Evolutionary conservation across 2,329 filamentous ascomycete species (phyloP).

Genomic region (Alternaria novae-zelandiae): DNA sequence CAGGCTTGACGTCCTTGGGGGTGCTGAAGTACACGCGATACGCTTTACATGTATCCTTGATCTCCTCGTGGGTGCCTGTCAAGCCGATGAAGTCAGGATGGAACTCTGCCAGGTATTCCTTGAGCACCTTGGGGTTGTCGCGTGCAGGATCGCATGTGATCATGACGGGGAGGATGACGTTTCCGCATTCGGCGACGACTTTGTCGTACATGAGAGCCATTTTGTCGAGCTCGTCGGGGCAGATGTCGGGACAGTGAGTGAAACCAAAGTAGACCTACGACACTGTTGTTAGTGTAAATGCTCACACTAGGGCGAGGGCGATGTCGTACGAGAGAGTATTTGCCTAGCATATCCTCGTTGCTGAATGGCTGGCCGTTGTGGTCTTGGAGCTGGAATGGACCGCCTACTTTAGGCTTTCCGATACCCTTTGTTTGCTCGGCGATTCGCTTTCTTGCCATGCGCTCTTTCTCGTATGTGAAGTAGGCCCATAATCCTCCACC

Average conservation of each 20-base stretch:
- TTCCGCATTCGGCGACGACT: slow-evolving; percentile 57
- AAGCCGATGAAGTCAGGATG: slow-evolving; percentile 85
- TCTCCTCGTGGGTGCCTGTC: slow-evolving; percentile 91
- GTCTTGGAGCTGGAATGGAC: slow-evolving; percentile 81
- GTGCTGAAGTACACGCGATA: slow-evolving; percentile 98
- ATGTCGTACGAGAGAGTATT: slow-evolving; percentile 74
- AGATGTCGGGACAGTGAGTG: slow-evolving; percentile 97
- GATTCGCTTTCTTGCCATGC: slow-evolving; percentile 86
- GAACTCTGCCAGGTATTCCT: slow-evolving; percentile 88
- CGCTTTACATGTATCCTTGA: slow-evolving; percentile 92
- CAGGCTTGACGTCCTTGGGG: slow-evolving; percentile 83
- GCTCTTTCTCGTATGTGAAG: slow-evolving; percentile 90
- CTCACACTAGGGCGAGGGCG: not conserved
- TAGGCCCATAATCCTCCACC: slow-evolving; percentile 83
- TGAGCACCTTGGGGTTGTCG: slow-evolving; percentile 83
- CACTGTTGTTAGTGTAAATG: slow-evolving; percentile 4
- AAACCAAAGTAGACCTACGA: slow-evolving; percentile 94
- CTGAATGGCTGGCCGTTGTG: slow-evolving; percentile 80
- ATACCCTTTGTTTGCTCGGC: slow-evolving; percentile 93
- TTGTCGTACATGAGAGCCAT: slow-evolving; percentile 94
- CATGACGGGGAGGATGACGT: slow-evolving; percentile 77
- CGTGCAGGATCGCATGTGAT: slow-evolving; percentile 94
- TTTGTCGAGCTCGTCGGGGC: slow-evolving; percentile 98
- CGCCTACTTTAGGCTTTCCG: slow-evolving; percentile 90
- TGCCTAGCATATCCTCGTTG: slow-evolving; percentile 82